phyloP scores from a whole-genome alignment of 169 alveolate species.

The Cryptosporidium sp. region DNA sequence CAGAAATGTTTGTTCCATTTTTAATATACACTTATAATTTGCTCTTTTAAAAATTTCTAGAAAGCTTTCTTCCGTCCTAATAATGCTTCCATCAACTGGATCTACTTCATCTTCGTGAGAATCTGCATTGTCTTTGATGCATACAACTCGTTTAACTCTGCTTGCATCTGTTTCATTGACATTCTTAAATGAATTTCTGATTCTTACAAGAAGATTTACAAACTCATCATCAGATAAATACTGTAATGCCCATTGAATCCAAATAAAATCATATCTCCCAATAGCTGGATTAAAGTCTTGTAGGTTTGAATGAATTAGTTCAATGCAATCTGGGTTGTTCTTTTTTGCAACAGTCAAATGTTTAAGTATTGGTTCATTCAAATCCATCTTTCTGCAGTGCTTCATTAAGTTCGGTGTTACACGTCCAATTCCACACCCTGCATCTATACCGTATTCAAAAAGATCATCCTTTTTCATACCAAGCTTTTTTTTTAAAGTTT shows the following conservation, averaged over 20 bases:
- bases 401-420: constrained; percentile 41
- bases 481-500: constrained; percentile 18
- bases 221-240: constrained; percentile 64
- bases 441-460: constrained; percentile 68
- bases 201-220: constrained; percentile 30
- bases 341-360: constrained; percentile 47
- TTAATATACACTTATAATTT: constrained; percentile 36
- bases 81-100: constrained; percentile 34
- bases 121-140: constrained; percentile 53
- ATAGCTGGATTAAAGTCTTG: constrained; percentile 45
- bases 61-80: constrained; percentile 29
- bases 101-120: constrained; percentile 54
- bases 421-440: constrained; percentile 75
- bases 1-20: constrained; percentile 59
- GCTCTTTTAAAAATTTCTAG: constrained; percentile 47
- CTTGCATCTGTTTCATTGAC: not conserved
- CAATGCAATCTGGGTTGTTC: constrained; percentile 4
- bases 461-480: not conserved
- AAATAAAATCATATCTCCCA: constrained; percentile 63
- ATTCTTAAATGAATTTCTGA: constrained; percentile 13
- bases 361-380: constrained; percentile 25
- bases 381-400: constrained; percentile 52
- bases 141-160: constrained; percentile 13
- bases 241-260: constrained; percentile 70
- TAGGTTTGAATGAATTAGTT: constrained; percentile 20